Conservation (phyloP, 345 rosid species). For the Eucalyptus microcorys region DNA sequence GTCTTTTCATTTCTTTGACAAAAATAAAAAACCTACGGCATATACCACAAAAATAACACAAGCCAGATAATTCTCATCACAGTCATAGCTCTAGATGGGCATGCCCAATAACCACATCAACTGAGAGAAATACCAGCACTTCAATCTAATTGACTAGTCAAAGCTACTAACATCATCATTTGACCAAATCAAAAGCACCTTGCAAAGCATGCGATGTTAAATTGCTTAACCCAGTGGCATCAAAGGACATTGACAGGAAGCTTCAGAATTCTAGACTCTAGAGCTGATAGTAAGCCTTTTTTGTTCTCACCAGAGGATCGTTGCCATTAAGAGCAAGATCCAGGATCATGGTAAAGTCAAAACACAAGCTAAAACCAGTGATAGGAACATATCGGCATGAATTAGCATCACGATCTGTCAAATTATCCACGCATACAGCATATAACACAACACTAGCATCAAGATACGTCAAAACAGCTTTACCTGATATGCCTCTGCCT, state of each 20-base stretch:
- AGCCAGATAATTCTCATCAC: neutral
- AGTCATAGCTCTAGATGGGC: neutral
- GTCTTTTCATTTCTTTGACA: neutral
- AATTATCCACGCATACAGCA: neutral
- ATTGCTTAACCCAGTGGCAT: neutral
- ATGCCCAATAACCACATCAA: neutral
- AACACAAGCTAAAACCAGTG: neutral
- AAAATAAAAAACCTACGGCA: neutral
- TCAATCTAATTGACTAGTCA: neutral
- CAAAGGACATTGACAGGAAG: neutral
- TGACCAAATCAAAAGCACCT: neutral
- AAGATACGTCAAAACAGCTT: neutral
- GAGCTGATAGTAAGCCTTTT: neutral
- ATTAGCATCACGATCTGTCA: neutral
- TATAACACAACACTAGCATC: neutral
- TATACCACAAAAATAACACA: neutral
- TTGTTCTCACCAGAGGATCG: neutral
- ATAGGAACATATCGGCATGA: neutral
- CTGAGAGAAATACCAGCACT: neutral
- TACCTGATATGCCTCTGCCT: constrained; percentile 42
- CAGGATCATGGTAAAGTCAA: neutral
- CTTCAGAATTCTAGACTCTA: neutral
- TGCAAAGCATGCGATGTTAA: neutral
- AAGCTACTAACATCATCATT: neutral
- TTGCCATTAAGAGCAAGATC: neutral